Evolutionary conservation across 768 basidiomycete genomes (phyloP), one percentile per base, ranked within the genome.

Genomic region (Artomyces pyxidatus): DNA sequence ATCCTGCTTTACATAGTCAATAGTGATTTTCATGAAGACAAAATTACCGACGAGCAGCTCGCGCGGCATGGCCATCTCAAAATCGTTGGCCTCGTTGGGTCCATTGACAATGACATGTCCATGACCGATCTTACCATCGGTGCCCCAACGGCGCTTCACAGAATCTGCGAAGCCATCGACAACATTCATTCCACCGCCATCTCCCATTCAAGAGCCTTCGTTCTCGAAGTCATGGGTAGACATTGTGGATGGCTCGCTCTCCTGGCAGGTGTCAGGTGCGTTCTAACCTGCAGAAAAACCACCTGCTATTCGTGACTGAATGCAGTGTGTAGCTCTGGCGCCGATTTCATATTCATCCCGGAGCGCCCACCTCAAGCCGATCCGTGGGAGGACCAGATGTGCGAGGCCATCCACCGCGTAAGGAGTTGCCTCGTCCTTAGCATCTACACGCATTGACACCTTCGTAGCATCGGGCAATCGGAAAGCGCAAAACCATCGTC

Each of bases 191-290:
- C 93, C 4, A 98, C 96, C 7, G 96, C 96, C 6, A 78, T 78
- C 54, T 95, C 91, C 48, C 96, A 99, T 66, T 97, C 93, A 25
- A 80, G 96, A 49, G 96, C 96, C 0, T 99, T 99, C 65, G 94
- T 99, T 37, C 75, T 99, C 35, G 96, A 98, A 66, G 96, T 98
- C 46, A 99, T 98, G 96, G 96, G 96, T n/a, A 73, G 95, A 48
- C 90, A 98, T 63, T 98, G 96, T 66, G 96, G 96, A n/a, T 99
- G 96, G 96, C 73, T 98, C 16, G 93, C 96, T 2, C 72, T 98
- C 21, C 75, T 93, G 60, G 96, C 93, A 10, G 93, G 88, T 53
- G 85, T 97, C 43, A 88, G 88, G 84, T 88, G 59, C 23, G 25
- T 30, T 21, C 26, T n/a, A n/a, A n/a, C n/a, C n/a, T n/a, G n/a